Evolutionary conservation across 192 early-diverging fungal genomes (phyloP), one percentile per base, ranked within the genome.

Genomic region (Podila horticola): DNA sequence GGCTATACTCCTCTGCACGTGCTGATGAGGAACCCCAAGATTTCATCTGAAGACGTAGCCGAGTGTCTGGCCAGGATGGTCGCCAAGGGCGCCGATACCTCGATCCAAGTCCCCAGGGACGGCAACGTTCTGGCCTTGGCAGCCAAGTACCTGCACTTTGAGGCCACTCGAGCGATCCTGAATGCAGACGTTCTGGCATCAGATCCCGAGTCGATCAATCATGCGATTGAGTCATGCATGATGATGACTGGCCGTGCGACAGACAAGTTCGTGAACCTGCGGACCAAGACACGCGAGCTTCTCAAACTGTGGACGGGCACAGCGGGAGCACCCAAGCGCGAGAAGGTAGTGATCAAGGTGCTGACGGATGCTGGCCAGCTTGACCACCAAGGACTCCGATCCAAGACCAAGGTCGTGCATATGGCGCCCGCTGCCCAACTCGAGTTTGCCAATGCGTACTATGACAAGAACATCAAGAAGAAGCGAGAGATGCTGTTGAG

Each of bases 1-100:
- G 77, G 77, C 8, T 73, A 73, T 34, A 81, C 77, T 1, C 71
- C 77, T 5, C 26, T 81, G 66, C 77, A 72, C 96, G 91, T 67
- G 93, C 93, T 38, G 91, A 93, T 64, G 94, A 94, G 75, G 94
- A 99, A 86, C 95, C 97, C 86, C 97, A 97, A 72, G 96, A 98
- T 87, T 94, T 95, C 67, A 94, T 91, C 29, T 94, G 88, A 82
- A 91, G 86, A 59, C 87, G 82, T 33, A 91, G 93, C 64, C 20
- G 71, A 64, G 57, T 71, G 68, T 9, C 26, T 81, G 48, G 59
- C 62, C 66, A 64, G 31, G 57, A 58, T 81, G 57, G 57, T 73
- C 11, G 77, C 71, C 59, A 81, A 73, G 48, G 77, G 77, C 28
- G 77, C 67, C 29, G 77, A 81, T 45, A 81, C 77, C 3, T 68